A percentile compares a stretch with the other conserved stretches of the same genome.
Evolutionary conservation across 208 protist species (phyloP).

Genomic region (Trypanosoma congolense): DNA sequence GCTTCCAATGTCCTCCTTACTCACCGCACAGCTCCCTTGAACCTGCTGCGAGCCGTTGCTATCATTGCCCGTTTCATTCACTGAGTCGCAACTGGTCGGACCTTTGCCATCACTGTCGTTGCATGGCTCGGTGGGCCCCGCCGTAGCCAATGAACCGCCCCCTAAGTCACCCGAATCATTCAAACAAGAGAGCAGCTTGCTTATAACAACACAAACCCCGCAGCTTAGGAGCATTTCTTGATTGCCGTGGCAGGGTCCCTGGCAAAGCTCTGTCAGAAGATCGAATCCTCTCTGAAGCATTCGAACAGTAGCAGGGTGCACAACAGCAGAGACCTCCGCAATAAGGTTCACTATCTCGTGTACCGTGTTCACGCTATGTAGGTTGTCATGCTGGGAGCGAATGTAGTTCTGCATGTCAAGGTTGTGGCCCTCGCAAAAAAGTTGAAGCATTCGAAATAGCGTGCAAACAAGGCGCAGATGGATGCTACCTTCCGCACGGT

Average conservation of each 20-base stretch:
- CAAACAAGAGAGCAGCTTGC: constrained; percentile 31
- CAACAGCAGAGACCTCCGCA: constrained; percentile 37
- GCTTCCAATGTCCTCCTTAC: constrained; percentile 28
- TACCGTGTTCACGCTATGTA: constrained; percentile 82
- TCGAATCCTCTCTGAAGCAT: constrained; percentile 62
- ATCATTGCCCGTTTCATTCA: background rate
- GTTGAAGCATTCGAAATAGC: constrained; percentile 86
- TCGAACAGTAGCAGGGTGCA: constrained; percentile 45
- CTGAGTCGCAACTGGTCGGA: background rate
- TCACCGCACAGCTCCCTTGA: constrained; percentile 5
- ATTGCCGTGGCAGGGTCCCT: constrained; percentile 87
- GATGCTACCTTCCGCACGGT: constrained; percentile 34
- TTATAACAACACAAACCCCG: constrained; percentile 46
- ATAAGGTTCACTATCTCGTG: constrained; percentile 70
- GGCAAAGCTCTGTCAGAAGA: constrained; percentile 88
- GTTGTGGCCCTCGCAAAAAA: constrained; percentile 92
- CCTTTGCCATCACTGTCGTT: constrained; percentile 3
- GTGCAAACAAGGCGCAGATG: constrained; percentile 40
- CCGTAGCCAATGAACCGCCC: background rate
- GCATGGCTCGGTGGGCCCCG: background rate
- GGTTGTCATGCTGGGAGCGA: constrained; percentile 72
- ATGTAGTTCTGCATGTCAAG: constrained; percentile 86
- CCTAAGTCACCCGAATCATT: constrained; percentile 5
- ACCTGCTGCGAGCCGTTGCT: background rate
- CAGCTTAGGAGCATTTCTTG: constrained; percentile 67